A percentile compares a stretch with the other conserved stretches of the same genome.
Evolutionary conservation across 441 rosid species (phyloP).

Genomic region (Geranium incanum): DNA sequence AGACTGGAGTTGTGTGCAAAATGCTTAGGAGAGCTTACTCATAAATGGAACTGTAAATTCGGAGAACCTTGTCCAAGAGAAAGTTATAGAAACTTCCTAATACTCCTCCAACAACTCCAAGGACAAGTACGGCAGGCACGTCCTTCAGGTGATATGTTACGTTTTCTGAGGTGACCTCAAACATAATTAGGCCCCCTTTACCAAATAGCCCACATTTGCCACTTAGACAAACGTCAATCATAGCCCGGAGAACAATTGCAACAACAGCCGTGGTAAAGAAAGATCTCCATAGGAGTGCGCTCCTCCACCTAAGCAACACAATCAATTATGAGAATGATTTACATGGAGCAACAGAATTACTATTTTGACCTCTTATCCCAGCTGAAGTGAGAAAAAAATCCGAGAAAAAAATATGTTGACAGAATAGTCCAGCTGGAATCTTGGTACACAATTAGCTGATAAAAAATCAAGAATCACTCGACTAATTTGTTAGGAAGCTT

Average conservation of each 20-base stretch:
- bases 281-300: conserved; percentile 96
- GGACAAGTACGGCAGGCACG: conserved; percentile 60
- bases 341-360: neutral
- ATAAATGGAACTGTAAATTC: conserved; percentile 65
- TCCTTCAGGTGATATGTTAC: conserved; percentile 46
- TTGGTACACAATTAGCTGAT: no score
- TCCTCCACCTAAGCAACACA: conserved; percentile 69
- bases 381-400: neutral
- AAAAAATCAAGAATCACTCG: neutral
- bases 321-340: neutral
- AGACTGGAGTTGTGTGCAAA: neutral
- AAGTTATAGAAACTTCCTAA: conserved; percentile 83
- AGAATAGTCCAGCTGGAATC: neutral
- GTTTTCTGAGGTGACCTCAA: conserved; percentile 56
- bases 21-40: conserved; percentile 42
- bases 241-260: conserved; percentile 70
- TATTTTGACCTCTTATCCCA: neutral
- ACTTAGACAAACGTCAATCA: conserved; percentile 54
- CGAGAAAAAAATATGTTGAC: neutral
- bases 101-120: conserved; percentile 71
- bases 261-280: conserved; percentile 96
- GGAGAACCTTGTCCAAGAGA: conserved; percentile 76
- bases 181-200: conserved; percentile 92
- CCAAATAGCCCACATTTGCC: conserved; percentile 87
- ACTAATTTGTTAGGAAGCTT: neutral